Evolutionary conservation across 306 rosid genomes (phyloP), one percentile per base, ranked within the genome.

Genomic region (Potentilla sterilis): DNA sequence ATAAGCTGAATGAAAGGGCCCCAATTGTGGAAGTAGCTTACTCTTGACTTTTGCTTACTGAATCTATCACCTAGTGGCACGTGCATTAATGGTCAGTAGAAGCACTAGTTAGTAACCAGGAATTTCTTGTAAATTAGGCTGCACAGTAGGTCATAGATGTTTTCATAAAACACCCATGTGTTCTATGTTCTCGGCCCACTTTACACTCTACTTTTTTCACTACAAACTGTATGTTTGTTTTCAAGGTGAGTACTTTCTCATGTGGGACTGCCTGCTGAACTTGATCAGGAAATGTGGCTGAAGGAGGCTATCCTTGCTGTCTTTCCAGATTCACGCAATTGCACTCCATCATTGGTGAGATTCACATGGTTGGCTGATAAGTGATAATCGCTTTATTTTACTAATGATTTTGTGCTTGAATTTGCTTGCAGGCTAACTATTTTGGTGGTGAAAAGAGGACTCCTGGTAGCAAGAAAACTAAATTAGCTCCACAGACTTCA

Each of bases 251-350:
- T 77, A 16, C 78, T 72, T 84, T 81, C 89, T 86, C 74, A 81
- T 85, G 77, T 81, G 74, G 61, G 86, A 82, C 85, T 72, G 76
- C 79, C 83, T 81, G 80, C 86, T 90, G 88, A 77, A 77, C 77
- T 78, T 87, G 80, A 84, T 77, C 90, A 95, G 99, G 98, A 96
- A 90, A 78, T 74, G 82, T 96, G 99, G 99, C 84, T 96, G 86
- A 90, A 92, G 89, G 97, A 90, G 77, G 77, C 82, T 70, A 89
- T 90, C 76, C 99, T 96, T 78, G 79, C 81, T 65, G 81, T 83
- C 75, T 96, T 89, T 86, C 88, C 84, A 47, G 99, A 96, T 78
- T 88, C 99, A 35, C 84, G 81, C 66, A 90, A 90, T 70, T 92
- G 88, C 83, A 78, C 91, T 82, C 92, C 91, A 28, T 74, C 88